Conservation (phyloP, 2,329 filamentous ascomycete genomes). For the Ambrosiella cleistominuta region DNA sequence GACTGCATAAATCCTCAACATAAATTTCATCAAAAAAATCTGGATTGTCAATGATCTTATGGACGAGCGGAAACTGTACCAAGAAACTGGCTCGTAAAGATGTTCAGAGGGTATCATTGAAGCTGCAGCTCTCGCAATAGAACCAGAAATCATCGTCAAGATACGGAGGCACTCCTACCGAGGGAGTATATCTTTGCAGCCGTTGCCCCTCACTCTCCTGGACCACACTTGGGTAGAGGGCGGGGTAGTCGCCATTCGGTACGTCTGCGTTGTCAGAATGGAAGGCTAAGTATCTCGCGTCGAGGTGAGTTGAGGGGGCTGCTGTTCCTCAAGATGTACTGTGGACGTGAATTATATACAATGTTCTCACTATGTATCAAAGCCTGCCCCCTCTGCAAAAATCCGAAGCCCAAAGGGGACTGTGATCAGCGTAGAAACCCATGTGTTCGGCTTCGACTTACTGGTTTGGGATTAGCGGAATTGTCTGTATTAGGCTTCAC, state of each 20-base stretch:
- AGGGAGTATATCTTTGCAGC: not conserved
- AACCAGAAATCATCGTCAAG: not conserved
- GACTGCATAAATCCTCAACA: not conserved
- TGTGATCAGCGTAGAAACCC: not conserved
- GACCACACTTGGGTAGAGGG: not conserved
- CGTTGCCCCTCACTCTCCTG: not conserved
- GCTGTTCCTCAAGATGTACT: not conserved
- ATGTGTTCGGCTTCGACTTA: not conserved
- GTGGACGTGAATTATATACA: not conserved
- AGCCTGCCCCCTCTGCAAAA: not conserved
- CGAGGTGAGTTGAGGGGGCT: slow-evolving; percentile 4
- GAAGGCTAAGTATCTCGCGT: slow-evolving; percentile 8
- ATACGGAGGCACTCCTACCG: not conserved
- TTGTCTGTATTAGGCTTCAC: not conserved
- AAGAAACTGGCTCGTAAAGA: not conserved
- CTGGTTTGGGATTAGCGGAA: not conserved
- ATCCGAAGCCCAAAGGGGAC: not conserved
- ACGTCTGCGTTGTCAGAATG: slow-evolving; percentile 9
- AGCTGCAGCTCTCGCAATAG: not conserved
- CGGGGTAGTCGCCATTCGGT: slow-evolving; percentile 5
- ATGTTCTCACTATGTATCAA: slow-evolving; percentile 1
- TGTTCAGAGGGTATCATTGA: not conserved
- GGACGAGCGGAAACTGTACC: not conserved
- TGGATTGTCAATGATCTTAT: not conserved
- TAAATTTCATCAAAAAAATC: not conserved